Base-by-base conservation (phyloP, 495 filamentous ascomycete species). In the Pyrenopolyporus hunteri region DNA sequence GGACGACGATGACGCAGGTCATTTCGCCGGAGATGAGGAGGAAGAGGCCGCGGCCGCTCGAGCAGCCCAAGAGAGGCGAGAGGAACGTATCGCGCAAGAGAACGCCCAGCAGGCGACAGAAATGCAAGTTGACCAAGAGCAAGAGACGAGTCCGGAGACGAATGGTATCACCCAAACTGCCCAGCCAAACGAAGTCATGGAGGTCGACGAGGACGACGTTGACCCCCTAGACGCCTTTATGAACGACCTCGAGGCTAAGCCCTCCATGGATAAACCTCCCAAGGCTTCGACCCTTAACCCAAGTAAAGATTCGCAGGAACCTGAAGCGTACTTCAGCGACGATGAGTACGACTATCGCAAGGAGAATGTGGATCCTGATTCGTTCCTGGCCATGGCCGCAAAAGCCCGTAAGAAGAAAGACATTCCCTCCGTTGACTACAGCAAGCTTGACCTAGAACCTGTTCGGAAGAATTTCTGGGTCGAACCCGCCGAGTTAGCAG, bases 211-310 rank as follows among this genome's bases (percentile, higher is more conserved):
- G 33, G 92, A 93, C 23, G 92, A 96, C 16, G 73, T 91, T 48
- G 94, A 99, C 73, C 92, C 94, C 19, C 80, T 99, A 26, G 94
- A 99, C 76, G 93, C 92, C 7, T 99, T 92, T 76, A 98, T 99
- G 94, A 87, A 86, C 42, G 87, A 82, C 39, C 83, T 98, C 20
- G 83, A 78, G 17, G 71, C 75, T 6, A 82, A 73, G 16, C 79
- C 80, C 20, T 69, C 68, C 45, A 8, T 36, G 16, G 29, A 44
- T 9, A 64, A 26, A 44, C 32, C 50, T 40, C 32, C 44, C 16
- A 72, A 66, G 29, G 52, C 60, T n/a, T n/a, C n/a, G 50, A 35
- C 20, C 35, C 6, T 19, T 14, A 32, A 44, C 45, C 28, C 40
- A 70, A 73, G 44, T 35, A 50, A 53, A 19, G 83, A 79, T 50